Evolutionary conservation across 768 basidiomycete species (phyloP), one percentile per base, ranked within the genome.

Genomic region (Russula sp.): DNA sequence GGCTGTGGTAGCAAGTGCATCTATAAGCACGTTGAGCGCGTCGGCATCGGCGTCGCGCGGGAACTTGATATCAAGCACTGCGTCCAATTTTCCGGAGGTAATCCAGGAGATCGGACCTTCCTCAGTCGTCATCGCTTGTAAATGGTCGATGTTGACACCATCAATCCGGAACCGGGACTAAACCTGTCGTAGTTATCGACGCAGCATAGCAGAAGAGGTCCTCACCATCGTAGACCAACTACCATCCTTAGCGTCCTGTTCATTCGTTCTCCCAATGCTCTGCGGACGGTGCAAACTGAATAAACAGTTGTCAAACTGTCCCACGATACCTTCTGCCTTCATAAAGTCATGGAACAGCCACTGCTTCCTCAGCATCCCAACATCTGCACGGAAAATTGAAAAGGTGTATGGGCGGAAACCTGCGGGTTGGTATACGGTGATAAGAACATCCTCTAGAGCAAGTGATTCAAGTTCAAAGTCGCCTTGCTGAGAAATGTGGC

Each of bases 41-140:
- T 81, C 81, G 60, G 88, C 86, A 54, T 78, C 71, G 10, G 84
- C 83, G 67, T 92, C 86, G 18, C 84, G 85, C 25, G 97, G 95
- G 73, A 99, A 98, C 70, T 95, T 93, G 75, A 99, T 95, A 74
- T 99, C 97, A 25, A 98, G 81, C 6, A 99, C 97, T 10, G 93
- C 91, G 70, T 99, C 97, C 32, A 97, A 81, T 73, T 96, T 97
- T 46, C 97, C 97, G 0, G 95, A 91, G 0, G 90, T 95, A 61
- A 99, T 93, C 97, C 97, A 99, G 1, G 93, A 94, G 62, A 98
- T 87, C 13, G 95, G 94, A 7, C 93, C 91, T 64, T 87, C 90
- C 57, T 81, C 80, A 2, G 88, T 90, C 5, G 87, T 85, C 38
- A 88, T 84, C 54, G 86, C 83, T 74, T 97, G 91, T 56, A 97